Conservation (phyloP, 768 basidiomycete species). For the Tubosaeta sp. region DNA sequence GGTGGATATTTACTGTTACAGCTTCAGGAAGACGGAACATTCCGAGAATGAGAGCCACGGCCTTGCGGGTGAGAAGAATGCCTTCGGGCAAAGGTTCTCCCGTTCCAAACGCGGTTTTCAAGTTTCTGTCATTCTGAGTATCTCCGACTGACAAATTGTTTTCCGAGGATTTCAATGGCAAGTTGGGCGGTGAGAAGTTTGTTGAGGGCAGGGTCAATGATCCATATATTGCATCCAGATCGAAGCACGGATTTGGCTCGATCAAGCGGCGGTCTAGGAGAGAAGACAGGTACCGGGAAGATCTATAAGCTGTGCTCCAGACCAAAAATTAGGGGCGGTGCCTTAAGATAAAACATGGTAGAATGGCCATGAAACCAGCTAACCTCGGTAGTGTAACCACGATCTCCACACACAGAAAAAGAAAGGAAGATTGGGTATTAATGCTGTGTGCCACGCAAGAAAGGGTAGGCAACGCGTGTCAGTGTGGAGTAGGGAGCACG, state of each 20-base stretch:
- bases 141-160: background rate
- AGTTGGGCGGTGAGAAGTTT: conserved; percentile 7
- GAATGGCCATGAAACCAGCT: conserved; percentile 1
- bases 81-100: conserved; percentile 16
- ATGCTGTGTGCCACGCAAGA: conserved; percentile 40
- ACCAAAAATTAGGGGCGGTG: background rate
- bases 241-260: conserved; percentile 48
- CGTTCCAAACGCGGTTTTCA: background rate
- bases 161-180: conserved; percentile 10
- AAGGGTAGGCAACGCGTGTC: background rate
- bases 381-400: conserved; percentile 82
- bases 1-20: conserved; percentile 49
- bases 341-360: background rate
- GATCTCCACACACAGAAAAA: conserved; percentile 84
- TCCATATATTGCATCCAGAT: conserved; percentile 57
- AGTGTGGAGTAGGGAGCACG: conserved; percentile 24
- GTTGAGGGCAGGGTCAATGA: conserved; percentile 21
- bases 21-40: conserved; percentile 43
- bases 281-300: conserved; percentile 61
- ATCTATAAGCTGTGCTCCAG: conserved; percentile 52
- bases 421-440: conserved; percentile 81
- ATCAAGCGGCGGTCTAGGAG: conserved; percentile 56
- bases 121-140: background rate
- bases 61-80: conserved; percentile 49
- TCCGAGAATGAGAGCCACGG: conserved; percentile 47